A percentile compares a stretch with the other conserved stretches of the same genome.
Evolutionary conservation across 2,329 filamentous ascomycete species (phyloP).

Genomic region (Scytalidium sp.): DNA sequence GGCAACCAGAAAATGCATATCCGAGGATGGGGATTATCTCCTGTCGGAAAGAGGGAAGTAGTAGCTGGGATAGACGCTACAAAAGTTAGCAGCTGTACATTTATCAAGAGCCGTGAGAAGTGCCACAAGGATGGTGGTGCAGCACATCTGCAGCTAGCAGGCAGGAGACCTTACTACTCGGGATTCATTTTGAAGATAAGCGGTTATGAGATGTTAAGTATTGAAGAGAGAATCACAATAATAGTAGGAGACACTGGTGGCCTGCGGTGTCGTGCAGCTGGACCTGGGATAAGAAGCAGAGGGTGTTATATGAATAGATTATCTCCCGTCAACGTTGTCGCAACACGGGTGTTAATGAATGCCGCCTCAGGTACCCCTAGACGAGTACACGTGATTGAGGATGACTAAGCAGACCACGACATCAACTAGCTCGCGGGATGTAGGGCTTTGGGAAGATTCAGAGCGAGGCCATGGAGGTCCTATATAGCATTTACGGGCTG

Average conservation of each 20-base stretch:
- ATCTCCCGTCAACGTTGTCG: not conserved
- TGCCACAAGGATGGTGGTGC: not conserved
- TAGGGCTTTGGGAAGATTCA: too few relatives aligned
- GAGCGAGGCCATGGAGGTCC: too few relatives aligned
- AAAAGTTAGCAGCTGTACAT: not conserved
- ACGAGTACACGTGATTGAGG: too few relatives aligned
- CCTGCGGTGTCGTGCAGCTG: not conserved
- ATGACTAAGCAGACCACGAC: not conserved
- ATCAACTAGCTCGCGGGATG: too few relatives aligned
- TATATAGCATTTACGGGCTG: too few relatives aligned
- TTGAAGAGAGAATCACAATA: not conserved
- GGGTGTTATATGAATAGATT: not conserved
- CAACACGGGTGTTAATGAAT: not conserved
- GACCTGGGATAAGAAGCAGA: not conserved
- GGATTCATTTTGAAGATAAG: constrained; percentile 71
- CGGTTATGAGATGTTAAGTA: not conserved
- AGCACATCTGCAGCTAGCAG: constrained; percentile 1
- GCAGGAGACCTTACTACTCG: constrained; percentile 70
- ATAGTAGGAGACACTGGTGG: not conserved
- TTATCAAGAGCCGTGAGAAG: not conserved
- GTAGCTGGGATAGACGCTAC: not conserved
- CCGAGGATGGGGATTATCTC: constrained; percentile 1
- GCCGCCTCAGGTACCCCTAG: not conserved
- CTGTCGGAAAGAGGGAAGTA: constrained; percentile 6
- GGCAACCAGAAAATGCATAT: not conserved